A percentile compares a stretch with the other conserved stretches of the same genome.
Evolutionary conservation across 805 yeast species (phyloP).

Genomic region (Candida quercuum): DNA sequence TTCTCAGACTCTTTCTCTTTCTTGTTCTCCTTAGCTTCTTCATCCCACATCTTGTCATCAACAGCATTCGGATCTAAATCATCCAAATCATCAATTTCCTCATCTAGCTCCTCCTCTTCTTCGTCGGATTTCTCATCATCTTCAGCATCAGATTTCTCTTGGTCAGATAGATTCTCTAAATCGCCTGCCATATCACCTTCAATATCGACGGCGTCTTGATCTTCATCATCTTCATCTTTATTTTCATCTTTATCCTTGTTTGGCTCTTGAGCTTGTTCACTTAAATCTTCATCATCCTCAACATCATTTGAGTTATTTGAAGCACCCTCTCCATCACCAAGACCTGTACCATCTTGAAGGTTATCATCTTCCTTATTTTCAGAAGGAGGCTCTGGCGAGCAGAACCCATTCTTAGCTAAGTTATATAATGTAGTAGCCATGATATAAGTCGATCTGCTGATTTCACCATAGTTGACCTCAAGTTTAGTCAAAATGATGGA

Average conservation of each 20-base stretch:
- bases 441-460: constrained; percentile 57
- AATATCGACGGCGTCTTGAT: constrained; percentile 87
- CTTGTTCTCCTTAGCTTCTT: constrained; percentile 68
- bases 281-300: constrained; percentile 86
- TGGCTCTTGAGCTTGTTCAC: constrained; percentile 63
- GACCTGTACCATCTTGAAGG: constrained; percentile 80
- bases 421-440: constrained; percentile 50
- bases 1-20: constrained; percentile 82
- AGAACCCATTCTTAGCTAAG: constrained; percentile 79
- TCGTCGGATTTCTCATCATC: constrained; percentile 45
- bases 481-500: constrained; percentile 37
- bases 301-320: constrained; percentile 75
- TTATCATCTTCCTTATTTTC: constrained; percentile 60
- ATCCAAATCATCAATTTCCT: constrained; percentile 83
- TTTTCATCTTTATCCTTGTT: constrained; percentile 68
- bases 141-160: constrained; percentile 54
- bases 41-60: constrained; percentile 98
- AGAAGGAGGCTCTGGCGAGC: constrained; percentile 78
- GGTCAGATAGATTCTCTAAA: constrained; percentile 70
- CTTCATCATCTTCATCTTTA: constrained; percentile 60
- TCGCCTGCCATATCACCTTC: constrained; percentile 98
- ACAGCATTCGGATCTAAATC: constrained; percentile 91
- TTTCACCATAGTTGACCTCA: constrained; percentile 42
- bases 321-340: constrained; percentile 92
- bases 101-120: constrained; percentile 74